phyloP scores from a whole-genome alignment of 805 yeast species.

The Myxozyma neglecta region DNA sequence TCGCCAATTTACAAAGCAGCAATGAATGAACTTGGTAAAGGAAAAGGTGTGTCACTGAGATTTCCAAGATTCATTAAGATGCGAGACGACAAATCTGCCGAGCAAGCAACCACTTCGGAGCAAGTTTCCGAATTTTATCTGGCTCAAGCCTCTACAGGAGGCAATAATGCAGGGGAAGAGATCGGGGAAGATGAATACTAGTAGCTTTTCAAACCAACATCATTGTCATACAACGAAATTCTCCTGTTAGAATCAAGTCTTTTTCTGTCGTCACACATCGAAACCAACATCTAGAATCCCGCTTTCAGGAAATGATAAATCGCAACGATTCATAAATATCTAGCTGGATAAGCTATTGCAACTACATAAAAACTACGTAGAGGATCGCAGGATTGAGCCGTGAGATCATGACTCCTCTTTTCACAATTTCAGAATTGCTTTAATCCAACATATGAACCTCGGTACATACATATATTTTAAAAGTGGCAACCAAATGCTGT shows the following conservation, averaged over 20 bases:
- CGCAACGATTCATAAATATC: too few species aligned
- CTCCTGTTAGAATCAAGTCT: background rate
- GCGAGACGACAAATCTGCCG: slow-evolving; percentile 81
- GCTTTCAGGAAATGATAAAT: too few species aligned
- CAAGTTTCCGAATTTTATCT: slow-evolving; percentile 83
- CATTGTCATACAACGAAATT: background rate
- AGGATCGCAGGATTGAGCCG: too few species aligned
- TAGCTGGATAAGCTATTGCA: too few species aligned
- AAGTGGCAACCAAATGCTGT: too few species aligned
- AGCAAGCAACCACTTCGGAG: slow-evolving; percentile 82
- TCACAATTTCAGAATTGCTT: too few species aligned
- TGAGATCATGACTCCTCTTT: too few species aligned
- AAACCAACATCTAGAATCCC: too few species aligned
- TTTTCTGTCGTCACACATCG: too few species aligned
- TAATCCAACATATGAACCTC: too few species aligned
- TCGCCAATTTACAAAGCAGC: slow-evolving; percentile 92
- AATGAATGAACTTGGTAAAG: slow-evolving; percentile 60
- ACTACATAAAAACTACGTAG: too few species aligned
- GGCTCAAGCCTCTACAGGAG: slow-evolving; percentile 48
- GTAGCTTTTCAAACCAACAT: background rate
- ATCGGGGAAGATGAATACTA: slow-evolving; percentile 10
- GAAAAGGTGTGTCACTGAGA: slow-evolving; percentile 72
- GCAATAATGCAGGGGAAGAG: slow-evolving; percentile 12
- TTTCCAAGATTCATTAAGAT: slow-evolving; percentile 83
- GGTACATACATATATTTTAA: too few species aligned